These are phyloP conservation scores for Jacaranda copaia DNA, from an alignment of 257 asterid genomes.

Conservation along the genomic window DNA sequence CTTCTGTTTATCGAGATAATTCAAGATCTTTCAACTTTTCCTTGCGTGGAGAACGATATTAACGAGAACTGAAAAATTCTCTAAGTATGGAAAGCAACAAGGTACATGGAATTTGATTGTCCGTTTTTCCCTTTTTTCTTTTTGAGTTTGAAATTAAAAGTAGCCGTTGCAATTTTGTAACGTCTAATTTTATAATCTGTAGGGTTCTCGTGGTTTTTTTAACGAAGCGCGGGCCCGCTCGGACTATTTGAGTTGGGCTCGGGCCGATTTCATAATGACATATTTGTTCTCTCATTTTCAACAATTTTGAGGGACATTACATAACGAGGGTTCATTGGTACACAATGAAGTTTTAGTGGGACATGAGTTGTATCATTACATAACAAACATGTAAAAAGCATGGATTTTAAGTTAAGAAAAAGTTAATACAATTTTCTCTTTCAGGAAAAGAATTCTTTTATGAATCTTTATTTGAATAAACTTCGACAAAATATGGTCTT, in stretches of 20 bases:
- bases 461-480: too few species aligned
- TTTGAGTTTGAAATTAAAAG: constrained; percentile 47
- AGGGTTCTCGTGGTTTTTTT: constrained; percentile 3
- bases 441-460: too few species aligned
- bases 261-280: neutral
- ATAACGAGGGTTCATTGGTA: neutral
- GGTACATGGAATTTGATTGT: constrained; percentile 24
- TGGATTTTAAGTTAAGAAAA: too few species aligned
- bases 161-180: constrained; percentile 66
- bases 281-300: neutral
- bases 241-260: too few species aligned
- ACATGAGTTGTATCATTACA: too few species aligned
- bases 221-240: too few species aligned
- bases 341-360: neutral
- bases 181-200: constrained; percentile 44
- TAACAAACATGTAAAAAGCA: too few species aligned
- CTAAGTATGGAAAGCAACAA: constrained; percentile 26
- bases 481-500: too few species aligned
- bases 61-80: neutral
- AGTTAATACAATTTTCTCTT: too few species aligned
- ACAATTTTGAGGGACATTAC: neutral
- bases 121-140: constrained; percentile 28
- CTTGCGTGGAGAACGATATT: neutral
- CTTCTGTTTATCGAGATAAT: too few species aligned
- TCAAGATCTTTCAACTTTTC: constrained; percentile 19